Conservation (phyloP, 305 asterid species). For the Fraxinus xanthoxyloides region DNA sequence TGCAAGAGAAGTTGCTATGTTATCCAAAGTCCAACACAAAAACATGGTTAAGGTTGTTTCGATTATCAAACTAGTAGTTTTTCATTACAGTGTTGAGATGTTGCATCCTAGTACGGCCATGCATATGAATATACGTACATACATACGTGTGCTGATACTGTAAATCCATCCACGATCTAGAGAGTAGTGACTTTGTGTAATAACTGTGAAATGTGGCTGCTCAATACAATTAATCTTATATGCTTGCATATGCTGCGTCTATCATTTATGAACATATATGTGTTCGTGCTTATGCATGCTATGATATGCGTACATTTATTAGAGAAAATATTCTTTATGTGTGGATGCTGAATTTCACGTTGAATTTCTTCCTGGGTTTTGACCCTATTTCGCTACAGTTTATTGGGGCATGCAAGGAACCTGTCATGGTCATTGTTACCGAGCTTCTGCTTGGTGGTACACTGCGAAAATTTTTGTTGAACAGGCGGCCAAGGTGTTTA, state of each 20-base stretch:
- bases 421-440: conserved; percentile 66
- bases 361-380: neutral
- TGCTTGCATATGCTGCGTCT: neutral
- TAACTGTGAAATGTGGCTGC: neutral
- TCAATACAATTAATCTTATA: neutral
- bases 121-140: neutral
- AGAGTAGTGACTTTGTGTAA: neutral
- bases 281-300: neutral
- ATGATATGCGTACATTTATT: neutral
- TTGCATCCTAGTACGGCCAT: neutral
- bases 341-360: neutral
- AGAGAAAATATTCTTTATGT: neutral
- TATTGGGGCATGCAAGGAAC: conserved; percentile 74
- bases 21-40: conserved; percentile 90
- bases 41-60: conserved; percentile 88
- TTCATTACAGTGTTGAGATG: neutral
- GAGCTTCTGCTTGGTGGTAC: conserved; percentile 67
- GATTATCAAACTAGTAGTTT: neutral
- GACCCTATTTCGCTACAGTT: conserved; percentile 35
- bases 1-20: conserved; percentile 91
- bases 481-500: conserved; percentile 55
- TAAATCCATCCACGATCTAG: neutral
- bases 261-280: neutral
- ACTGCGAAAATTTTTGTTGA: conserved; percentile 52
- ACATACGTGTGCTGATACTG: neutral